These are phyloP conservation scores for Xylaria sp. DNA, from an alignment of 2,329 filamentous ascomycete genomes.

Conservation along the genomic window DNA sequence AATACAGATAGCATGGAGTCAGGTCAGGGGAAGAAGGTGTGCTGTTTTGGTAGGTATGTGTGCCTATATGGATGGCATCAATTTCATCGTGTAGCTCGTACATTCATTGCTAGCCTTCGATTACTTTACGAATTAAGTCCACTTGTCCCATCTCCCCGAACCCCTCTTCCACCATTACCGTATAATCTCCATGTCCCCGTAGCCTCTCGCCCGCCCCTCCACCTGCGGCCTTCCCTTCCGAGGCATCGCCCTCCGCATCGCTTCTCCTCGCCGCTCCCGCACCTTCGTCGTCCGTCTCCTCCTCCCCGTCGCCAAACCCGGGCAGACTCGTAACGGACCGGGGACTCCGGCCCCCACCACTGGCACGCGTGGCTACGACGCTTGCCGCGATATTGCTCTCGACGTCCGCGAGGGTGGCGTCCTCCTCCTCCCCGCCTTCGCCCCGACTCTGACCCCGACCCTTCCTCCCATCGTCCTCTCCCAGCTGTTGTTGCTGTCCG, in stretches of 20 bases:
- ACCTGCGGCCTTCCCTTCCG: background rate
- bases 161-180: background rate
- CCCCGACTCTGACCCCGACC: no score
- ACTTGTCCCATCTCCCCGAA: no score
- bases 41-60: no score
- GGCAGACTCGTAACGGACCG: background rate
- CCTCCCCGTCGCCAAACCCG: background rate
- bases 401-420: background rate
- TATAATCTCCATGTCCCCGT: background rate
- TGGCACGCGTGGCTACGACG: background rate
- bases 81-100: no score
- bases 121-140: no score
- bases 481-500: no score
- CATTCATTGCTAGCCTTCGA: no score
- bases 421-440: background rate
- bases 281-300: background rate
- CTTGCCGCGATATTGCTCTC: constrained; percentile 1
- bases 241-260: background rate
- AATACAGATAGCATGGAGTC: no score
- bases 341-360: background rate
- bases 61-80: no score
- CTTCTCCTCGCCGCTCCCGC: background rate
- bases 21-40: no score
- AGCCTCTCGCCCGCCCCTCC: background rate
- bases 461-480: no score